These are phyloP conservation scores for Pestalotiopsis sp. DNA, from an alignment of 2,329 filamentous ascomycete species.

Conservation along the genomic window DNA sequence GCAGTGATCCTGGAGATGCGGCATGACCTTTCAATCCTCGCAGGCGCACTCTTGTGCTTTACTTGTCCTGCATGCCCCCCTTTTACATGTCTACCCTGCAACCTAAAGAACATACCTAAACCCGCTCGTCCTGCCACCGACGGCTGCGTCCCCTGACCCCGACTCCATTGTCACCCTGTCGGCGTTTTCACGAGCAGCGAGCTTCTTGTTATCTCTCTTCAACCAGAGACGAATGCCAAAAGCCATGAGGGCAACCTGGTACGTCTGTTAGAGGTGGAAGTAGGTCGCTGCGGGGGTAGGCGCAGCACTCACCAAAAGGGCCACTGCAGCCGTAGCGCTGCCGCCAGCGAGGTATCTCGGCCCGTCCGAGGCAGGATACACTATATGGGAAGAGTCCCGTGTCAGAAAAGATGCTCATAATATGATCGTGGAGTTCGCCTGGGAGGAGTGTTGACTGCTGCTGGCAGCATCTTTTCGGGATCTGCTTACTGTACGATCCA, in stretches of 20 bases:
- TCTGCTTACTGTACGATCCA: slow-evolving; percentile 37
- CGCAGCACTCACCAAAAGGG: slow-evolving; percentile 28
- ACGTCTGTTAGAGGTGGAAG: not conserved
- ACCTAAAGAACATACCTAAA: slow-evolving; percentile 34
- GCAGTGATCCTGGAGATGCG: too few species aligned
- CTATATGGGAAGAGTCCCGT: not conserved
- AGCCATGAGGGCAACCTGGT: slow-evolving; percentile 52
- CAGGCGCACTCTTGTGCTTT: not conserved
- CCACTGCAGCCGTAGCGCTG: slow-evolving; percentile 63
- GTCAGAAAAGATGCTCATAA: not conserved
- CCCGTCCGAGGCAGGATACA: slow-evolving; percentile 45
- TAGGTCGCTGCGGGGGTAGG: too few species aligned
- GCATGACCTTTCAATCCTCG: too few species aligned
- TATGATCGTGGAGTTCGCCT: not conserved
- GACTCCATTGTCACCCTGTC: slow-evolving; percentile 15
- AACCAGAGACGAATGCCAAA: slow-evolving; percentile 55
- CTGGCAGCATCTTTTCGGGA: not conserved
- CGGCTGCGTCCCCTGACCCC: not conserved
- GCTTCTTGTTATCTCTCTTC: slow-evolving; percentile 60
- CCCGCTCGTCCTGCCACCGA: slow-evolving; percentile 23
- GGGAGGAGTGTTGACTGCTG: not conserved
- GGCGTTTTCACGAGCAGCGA: slow-evolving; percentile 43
- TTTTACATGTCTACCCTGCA: not conserved
- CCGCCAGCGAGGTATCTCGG: slow-evolving; percentile 55
- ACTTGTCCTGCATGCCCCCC: not conserved